A percentile compares a stretch with the other conserved stretches of the same genome.
Conservation (phyloP, 1,284 basidiomycete genomes). For the Stereum hirsutum region DNA sequence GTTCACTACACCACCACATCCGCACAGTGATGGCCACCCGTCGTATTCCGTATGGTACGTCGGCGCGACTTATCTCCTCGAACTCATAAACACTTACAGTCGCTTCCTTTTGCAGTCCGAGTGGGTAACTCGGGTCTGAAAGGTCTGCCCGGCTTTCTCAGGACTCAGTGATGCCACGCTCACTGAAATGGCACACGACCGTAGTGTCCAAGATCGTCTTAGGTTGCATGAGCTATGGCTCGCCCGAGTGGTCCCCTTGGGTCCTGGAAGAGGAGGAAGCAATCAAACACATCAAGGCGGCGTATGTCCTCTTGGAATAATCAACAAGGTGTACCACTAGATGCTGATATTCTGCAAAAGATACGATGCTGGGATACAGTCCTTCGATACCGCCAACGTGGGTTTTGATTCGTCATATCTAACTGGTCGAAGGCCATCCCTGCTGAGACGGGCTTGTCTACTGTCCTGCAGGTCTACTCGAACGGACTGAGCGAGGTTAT, state of each 20-base stretch:
- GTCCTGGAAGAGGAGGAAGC: slow-evolving; percentile 3
- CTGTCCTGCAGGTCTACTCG: slow-evolving; percentile 25
- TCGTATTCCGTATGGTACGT: not conserved
- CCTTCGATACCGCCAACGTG: slow-evolving; percentile 5
- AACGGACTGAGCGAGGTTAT: slow-evolving; percentile 43
- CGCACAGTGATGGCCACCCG: not conserved
- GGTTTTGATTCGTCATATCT: not conserved
- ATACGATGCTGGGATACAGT: slow-evolving; percentile 4
- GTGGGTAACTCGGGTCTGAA: slow-evolving; percentile 1
- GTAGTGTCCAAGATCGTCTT: slow-evolving; percentile 4
- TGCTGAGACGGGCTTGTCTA: not conserved
- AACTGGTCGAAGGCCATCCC: not conserved
- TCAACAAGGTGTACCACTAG: not conserved
- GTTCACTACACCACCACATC: not conserved
- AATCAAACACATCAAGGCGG: slow-evolving; percentile 3
- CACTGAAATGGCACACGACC: too few species aligned
- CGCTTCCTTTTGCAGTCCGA: not conserved
- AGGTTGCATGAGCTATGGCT: slow-evolving; percentile 5
- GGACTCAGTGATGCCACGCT: too few species aligned
- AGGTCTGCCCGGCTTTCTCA: too few species aligned
- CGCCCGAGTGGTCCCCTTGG: slow-evolving; percentile 3
- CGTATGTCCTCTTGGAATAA: not conserved
- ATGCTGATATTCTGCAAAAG: not conserved
- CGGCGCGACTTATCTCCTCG: not conserved
- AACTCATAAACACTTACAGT: not conserved